Evolutionary conservation across 176 grass and related monocot genomes (phyloP).

Genomic region (Avena insularis): DNA sequence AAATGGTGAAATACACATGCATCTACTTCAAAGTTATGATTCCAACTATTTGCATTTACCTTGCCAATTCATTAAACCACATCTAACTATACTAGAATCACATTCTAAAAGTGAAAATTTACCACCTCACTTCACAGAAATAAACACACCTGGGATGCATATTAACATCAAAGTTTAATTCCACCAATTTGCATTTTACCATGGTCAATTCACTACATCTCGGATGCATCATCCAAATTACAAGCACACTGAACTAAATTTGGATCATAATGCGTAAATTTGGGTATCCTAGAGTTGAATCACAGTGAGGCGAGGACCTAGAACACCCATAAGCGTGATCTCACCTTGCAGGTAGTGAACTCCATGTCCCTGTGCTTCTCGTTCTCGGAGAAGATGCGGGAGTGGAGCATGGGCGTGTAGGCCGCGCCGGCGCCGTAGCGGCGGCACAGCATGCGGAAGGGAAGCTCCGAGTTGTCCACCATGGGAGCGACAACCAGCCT

Average conservation of each 20-base stretch:
- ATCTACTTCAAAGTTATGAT: neutral
- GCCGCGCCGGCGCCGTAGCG: conserved; percentile 86
- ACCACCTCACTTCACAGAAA: no score
- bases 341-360: conserved; percentile 90
- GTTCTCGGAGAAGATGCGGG: conserved; percentile 95
- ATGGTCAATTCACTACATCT: neutral
- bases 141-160: no score
- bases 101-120: neutral
- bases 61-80: neutral
- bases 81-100: neutral
- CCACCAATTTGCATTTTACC: neutral
- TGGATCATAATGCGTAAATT: neutral
- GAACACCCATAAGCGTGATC: neutral
- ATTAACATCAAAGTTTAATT: neutral
- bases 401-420: conserved; percentile 99
- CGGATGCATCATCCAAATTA: neutral
- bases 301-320: neutral
- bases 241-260: neutral
- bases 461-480: conserved; percentile 98
- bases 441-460: conserved; percentile 95
- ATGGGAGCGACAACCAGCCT: conserved; percentile 79
- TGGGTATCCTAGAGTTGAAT: conserved; percentile 12
- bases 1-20: neutral
- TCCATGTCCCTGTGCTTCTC: conserved; percentile 95
- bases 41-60: neutral